Conservation (phyloP, 2,329 filamentous ascomycete genomes). For the Didymella glomerata region DNA sequence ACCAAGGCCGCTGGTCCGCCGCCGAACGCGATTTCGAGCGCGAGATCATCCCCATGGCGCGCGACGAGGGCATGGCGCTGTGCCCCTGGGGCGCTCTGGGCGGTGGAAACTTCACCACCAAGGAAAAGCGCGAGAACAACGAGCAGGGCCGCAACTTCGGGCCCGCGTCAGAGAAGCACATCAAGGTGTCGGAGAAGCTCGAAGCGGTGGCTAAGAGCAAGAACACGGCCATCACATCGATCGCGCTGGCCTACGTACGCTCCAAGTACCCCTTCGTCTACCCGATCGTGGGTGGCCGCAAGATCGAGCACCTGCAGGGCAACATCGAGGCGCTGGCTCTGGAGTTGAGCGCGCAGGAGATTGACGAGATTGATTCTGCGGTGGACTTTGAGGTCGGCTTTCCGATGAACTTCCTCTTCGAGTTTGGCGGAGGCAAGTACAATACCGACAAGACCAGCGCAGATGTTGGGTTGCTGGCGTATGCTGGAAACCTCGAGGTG, state of each 20-base stretch:
- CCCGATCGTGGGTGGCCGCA: slow-evolving; percentile 77
- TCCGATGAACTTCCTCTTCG: slow-evolving; percentile 58
- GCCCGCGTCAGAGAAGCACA: slow-evolving; percentile 59
- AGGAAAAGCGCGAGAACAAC: slow-evolving; percentile 50
- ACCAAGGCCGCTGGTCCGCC: slow-evolving; percentile 71
- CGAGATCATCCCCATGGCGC: slow-evolving; percentile 73
- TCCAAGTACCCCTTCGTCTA: slow-evolving; percentile 76
- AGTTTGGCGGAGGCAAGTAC: slow-evolving; percentile 39
- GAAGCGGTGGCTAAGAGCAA: slow-evolving; percentile 67
- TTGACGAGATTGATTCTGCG: slow-evolving; percentile 63
- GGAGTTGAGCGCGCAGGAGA: slow-evolving; percentile 60
- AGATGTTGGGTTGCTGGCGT: slow-evolving; percentile 41
- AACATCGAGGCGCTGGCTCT: slow-evolving; percentile 66
- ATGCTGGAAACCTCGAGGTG: slow-evolving; percentile 40
- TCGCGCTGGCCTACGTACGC: slow-evolving; percentile 75
- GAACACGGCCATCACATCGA: slow-evolving; percentile 65
- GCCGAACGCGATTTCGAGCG: slow-evolving; percentile 72
- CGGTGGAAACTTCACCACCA: slow-evolving; percentile 55
- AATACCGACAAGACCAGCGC: slow-evolving; percentile 38
- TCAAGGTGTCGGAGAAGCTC: slow-evolving; percentile 64
- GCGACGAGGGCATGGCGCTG: slow-evolving; percentile 68
- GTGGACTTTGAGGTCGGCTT: slow-evolving; percentile 65
- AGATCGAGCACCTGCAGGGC: slow-evolving; percentile 72
- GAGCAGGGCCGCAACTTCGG: slow-evolving; percentile 49
- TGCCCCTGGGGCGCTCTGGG: slow-evolving; percentile 65